These are phyloP conservation scores for Zalaria sp. DNA, from an alignment of 2,329 filamentous ascomycete genomes.

Conservation along the genomic window DNA sequence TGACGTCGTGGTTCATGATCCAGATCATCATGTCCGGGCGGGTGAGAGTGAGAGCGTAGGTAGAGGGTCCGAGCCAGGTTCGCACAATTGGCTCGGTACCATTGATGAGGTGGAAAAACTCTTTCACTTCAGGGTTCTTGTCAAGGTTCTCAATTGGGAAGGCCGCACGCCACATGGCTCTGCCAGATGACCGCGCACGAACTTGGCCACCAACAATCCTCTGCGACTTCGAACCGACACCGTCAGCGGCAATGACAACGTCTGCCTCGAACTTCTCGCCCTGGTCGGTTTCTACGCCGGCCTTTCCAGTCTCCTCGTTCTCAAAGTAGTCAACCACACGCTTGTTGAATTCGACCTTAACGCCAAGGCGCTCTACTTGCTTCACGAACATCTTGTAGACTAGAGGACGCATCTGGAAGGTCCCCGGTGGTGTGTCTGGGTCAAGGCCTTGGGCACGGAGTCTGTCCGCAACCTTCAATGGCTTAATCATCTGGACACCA, in stretches of 20 bases:
- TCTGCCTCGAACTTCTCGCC: conserved; percentile 29
- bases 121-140: conserved; percentile 31
- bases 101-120: conserved; percentile 30
- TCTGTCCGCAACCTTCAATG: conserved; percentile 36
- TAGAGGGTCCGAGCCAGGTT: conserved; percentile 28
- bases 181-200: conserved; percentile 17
- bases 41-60: conserved; percentile 31
- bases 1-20: conserved; percentile 36
- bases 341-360: conserved; percentile 27
- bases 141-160: conserved; percentile 28
- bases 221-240: conserved; percentile 30
- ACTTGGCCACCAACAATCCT: conserved; percentile 30
- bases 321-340: conserved; percentile 31
- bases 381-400: conserved; percentile 42
- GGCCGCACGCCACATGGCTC: conserved; percentile 17
- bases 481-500: conserved; percentile 33
- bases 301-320: conserved; percentile 17
- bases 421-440: conserved; percentile 36
- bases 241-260: conserved; percentile 19
- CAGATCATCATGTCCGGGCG: conserved; percentile 34
- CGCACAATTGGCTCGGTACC: conserved; percentile 29
- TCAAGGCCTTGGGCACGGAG: conserved; percentile 30
- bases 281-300: conserved; percentile 20
- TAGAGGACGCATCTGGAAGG: conserved; percentile 42
- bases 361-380: conserved; percentile 31